Base-by-base conservation (phyloP, 2,329 filamentous ascomycete genomes). In the Arthrobotrys sinensis region DNA sequence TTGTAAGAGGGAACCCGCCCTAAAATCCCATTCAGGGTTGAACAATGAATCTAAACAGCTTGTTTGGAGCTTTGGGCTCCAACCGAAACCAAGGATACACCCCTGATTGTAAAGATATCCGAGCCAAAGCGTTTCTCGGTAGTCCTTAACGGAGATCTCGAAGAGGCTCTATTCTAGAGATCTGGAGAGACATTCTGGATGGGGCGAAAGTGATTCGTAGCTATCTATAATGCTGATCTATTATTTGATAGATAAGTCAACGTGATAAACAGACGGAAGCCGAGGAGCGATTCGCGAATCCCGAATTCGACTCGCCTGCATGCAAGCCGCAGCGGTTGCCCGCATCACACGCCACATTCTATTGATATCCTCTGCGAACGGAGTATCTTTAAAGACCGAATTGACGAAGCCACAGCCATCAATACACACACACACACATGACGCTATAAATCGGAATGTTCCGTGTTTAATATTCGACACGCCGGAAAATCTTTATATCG, bases 1-100 rank as follows among this genome's bases (percentile, higher is more conserved):
- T n/a, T 24, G 43, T 38, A 7, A 19, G 36, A 34, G 55, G 46
- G 36, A 76, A 38, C 52, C 34, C 64, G 64, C 64, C 34, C 45
- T 24, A 60, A 63, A 43, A 2, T 32, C 40, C 24, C 38, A 24
- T 34, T 62, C 11, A 16, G 57, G 50, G 64, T 70, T 46, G 50
- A 34, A 50, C 36, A 64, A 60, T 72, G 36, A 21, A 36, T 46
- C 19, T 45, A 50, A 69, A 68, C 48, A 36, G 46, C 67, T 62
- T 46, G 60, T 48, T 65, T 36, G 14, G 48, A 72, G 67, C 71
- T 72, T 78, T 64, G 75, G 62, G 73, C 65, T 78, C 43, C 73
- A 19, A 60, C 28, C 66, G 38, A 78, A 68, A 63, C 48, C 67
- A 71, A 78, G 75, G 75, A 36, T 45, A 53, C 55, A 24, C 52